These are phyloP conservation scores for Entamoeba dispar DNA, from an alignment of 208 protist species.

Conservation along the genomic window DNA sequence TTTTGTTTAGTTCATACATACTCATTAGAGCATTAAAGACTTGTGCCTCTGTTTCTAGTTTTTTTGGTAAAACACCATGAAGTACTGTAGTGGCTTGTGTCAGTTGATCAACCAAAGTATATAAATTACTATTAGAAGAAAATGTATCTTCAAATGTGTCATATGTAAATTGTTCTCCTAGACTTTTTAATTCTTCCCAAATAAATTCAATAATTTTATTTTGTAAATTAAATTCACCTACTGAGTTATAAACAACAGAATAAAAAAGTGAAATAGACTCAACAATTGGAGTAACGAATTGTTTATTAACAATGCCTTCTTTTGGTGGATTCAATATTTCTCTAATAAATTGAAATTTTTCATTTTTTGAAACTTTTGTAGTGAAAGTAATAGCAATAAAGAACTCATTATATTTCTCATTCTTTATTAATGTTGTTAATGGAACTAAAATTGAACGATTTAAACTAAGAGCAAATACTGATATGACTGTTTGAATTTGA, in stretches of 20 bases:
- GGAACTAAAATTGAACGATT: background rate
- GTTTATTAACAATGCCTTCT: background rate
- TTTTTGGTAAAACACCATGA: background rate
- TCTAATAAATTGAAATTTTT: background rate
- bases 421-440: background rate
- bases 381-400: background rate
- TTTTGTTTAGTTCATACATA: background rate
- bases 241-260: background rate
- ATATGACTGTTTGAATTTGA: background rate
- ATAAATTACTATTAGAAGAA: background rate
- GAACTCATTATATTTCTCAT: background rate
- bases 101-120: background rate
- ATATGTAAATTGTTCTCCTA: background rate
- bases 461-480: background rate
- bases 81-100: background rate
- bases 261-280: background rate
- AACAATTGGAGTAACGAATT: background rate
- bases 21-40: background rate
- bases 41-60: background rate
- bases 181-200: background rate
- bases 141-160: background rate
- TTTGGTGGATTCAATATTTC: background rate
- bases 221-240: background rate
- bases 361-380: background rate
- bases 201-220: background rate